Evolutionary conservation across 208 protist species (phyloP), one percentile per base, ranked within the genome.

Genomic region (Porcisia hertigi): DNA sequence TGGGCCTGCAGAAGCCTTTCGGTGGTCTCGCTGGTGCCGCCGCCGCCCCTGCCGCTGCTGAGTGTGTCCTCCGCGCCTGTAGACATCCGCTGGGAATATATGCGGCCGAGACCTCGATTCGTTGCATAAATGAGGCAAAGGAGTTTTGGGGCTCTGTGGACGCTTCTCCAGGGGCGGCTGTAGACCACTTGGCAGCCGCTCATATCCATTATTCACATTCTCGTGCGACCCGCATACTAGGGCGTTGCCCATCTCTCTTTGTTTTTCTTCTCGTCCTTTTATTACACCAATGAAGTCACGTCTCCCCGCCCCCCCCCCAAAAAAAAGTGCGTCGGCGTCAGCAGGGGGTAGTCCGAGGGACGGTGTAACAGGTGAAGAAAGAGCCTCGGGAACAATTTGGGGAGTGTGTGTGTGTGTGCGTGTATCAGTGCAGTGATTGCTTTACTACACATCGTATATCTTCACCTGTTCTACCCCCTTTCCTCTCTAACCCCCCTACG

Each of bases 191-290:
- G 11, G 39, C 23, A 23, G 5, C 1, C 8, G 52, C 0, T 0
- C 70, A 43, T 52, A 23, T 18, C 41, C 60, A 4, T 23, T 7
- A 11, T 34, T 18, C 23, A 3, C 7, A 36, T 63, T 58, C 14
- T 55, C 63, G 20, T 55, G 16, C 12, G 41, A 4, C 7, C 60
- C 47, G 34, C 75, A 79, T 0, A 43, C 0, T 1, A 74, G 67
- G 2, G 69, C 14, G 25, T 74, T 79, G 41, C 71, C 76, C 76
- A 76, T 81, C 34, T 66, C 23, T 30, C 6, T 20, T 9, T 7
- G n/a, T n/a, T 52, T 52, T 52, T 52, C 1, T 1, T 14, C 25
- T n/a, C n/a, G 14, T 20, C 34, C 18, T 20, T 47, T n/a, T 69
- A 14, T 69, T 5, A 6, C 63, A 52, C 25, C 3, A 69, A 1